Base-by-base conservation (phyloP, 2,329 filamentous ascomycete genomes). In the Grosmannia clavigera region DNA sequence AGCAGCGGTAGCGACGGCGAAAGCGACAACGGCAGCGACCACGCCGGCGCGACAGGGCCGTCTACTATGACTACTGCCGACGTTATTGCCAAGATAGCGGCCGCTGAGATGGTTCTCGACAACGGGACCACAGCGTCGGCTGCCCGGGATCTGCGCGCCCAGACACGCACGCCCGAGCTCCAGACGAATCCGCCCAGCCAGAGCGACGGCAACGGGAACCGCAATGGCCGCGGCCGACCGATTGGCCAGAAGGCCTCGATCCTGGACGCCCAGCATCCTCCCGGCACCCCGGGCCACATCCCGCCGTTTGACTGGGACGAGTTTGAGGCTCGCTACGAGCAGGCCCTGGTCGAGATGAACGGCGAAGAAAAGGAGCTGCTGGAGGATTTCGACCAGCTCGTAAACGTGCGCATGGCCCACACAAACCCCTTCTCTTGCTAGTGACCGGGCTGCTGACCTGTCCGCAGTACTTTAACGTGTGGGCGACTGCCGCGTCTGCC, bases 391-490 rank as follows among this genome's bases (percentile, higher is more conserved):
- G 78, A 84, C 19, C 73, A 76, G 51, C 75, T 92, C n/a, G 79
- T 87, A 63, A 81, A 84, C 72, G 86, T 85, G 72, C 60, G 70
- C 11, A 19, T 65, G 0, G 50, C 27, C 19, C 22, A 14, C 3
- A 10, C 27, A 19, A n/a, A 46, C 60, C 6, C 7, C 38, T 40
- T 19, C n/a, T 4, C 14, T 31, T 19, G 40, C 5, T 22, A 22
- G 5, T 33, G 29, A 40, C 6, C 33, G 35, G 19, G 35, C 10
- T 25, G 16, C 58, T 53, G 12, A 57, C 33, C 9, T 1, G 12
- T 16, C 43, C 10, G 6, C 22, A 95, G 90, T 88, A 87, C 69
- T 95, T 95, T 70, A 80, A 80, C 61, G 75, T 85, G 43, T 96
- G 92, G 91, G 87, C 88, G 29, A 78, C 85, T 25, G 83, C 87